Evolutionary conservation across 805 yeast genomes (phyloP).

Genomic region (Wickerhamomyces strasburgensis): DNA sequence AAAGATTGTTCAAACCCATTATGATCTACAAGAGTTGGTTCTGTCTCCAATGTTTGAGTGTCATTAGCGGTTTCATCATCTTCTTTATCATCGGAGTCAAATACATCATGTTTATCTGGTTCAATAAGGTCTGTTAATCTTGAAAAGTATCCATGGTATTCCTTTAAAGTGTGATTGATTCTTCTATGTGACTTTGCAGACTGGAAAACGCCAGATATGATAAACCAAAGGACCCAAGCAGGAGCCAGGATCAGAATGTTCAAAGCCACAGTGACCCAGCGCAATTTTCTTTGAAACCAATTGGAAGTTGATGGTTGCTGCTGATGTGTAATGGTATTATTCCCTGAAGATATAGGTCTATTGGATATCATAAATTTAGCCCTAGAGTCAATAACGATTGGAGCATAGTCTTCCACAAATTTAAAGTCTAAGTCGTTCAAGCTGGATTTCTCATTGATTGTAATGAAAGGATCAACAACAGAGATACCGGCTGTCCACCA

Average conservation of each 20-base stretch:
- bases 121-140: conserved; percentile 15
- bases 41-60: conserved; percentile 9
- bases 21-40: conserved; percentile 22
- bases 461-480: conserved; percentile 51
- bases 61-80: conserved; percentile 13
- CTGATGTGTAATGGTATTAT: background rate
- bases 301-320: conserved; percentile 14
- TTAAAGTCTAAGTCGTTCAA: conserved; percentile 34
- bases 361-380: conserved; percentile 34
- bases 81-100: conserved; percentile 2
- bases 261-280: conserved; percentile 44
- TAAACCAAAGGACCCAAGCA: conserved; percentile 54
- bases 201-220: conserved; percentile 40
- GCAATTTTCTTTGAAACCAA: conserved; percentile 35
- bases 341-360: conserved; percentile 12
- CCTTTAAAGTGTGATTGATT: conserved; percentile 26
- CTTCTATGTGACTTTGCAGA: conserved; percentile 36
- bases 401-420: conserved; percentile 49
- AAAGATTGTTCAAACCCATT: conserved; percentile 36
- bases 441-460: conserved; percentile 39
- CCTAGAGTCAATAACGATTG: conserved; percentile 49
- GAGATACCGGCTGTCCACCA: conserved; percentile 82
- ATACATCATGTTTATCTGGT: conserved; percentile 1
- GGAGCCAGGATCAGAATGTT: conserved; percentile 54
- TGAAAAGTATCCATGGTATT: conserved; percentile 23